Conservation (phyloP, 1,284 basidiomycete species). For the Tilletia walkeri region DNA sequence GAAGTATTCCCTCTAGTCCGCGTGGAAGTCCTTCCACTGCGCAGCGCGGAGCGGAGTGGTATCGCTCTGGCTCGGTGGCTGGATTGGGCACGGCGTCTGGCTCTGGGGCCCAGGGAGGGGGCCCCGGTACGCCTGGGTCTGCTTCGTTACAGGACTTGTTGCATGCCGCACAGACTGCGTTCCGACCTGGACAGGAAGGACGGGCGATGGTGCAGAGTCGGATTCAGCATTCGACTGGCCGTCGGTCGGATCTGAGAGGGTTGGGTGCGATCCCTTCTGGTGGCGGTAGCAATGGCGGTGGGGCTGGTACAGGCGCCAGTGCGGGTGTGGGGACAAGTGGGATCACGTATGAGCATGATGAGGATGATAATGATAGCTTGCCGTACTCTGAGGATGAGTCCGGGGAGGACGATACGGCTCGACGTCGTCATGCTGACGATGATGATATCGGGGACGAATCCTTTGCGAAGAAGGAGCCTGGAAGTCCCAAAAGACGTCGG, state of each 20-base stretch:
- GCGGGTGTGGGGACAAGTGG: background rate
- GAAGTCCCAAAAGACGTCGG: conserved; percentile 51
- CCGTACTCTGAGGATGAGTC: conserved; percentile 16
- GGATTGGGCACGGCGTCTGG: background rate
- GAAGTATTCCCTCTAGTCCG: conserved; percentile 4
- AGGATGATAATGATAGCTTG: conserved; percentile 17
- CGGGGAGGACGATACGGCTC: background rate
- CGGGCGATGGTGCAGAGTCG: conserved; percentile 11
- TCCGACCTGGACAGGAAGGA: conserved; percentile 14
- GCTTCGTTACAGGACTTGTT: background rate
- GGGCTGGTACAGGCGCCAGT: background rate
- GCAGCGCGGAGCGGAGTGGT: conserved; percentile 2
- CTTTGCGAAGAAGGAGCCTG: conserved; percentile 18
- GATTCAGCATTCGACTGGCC: background rate
- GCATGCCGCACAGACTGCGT: background rate
- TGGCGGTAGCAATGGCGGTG: too few species aligned
- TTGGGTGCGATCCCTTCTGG: background rate
- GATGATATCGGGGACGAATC: conserved; percentile 4
- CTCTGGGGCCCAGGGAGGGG: background rate
- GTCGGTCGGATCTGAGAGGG: background rate
- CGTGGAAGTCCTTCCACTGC: conserved; percentile 3
- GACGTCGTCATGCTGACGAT: background rate
- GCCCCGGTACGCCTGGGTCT: background rate
- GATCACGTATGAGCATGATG: background rate
- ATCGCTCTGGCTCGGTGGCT: background rate